phyloP scores from a whole-genome alignment of 2,329 filamentous ascomycete genomes.

The Coleophoma crateriformis region DNA sequence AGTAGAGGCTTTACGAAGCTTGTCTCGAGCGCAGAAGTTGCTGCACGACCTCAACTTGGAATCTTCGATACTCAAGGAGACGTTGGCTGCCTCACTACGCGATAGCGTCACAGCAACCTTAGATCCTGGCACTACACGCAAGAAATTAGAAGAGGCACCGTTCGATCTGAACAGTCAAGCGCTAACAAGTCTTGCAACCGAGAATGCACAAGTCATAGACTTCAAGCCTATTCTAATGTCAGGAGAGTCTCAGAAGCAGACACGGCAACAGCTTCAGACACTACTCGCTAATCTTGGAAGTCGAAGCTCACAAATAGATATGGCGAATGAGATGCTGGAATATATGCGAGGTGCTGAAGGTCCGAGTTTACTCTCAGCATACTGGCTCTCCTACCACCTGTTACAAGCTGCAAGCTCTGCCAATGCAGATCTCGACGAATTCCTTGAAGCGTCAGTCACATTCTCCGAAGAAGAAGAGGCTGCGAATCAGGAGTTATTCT shows the following conservation, averaged over 20 bases:
- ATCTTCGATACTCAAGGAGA: constrained; percentile 61
- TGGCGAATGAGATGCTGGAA: constrained; percentile 62
- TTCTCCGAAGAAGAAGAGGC: constrained; percentile 34
- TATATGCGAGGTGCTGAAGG: constrained; percentile 53
- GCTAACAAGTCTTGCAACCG: constrained; percentile 16
- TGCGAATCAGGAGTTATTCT: constrained; percentile 53
- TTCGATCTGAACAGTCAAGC: constrained; percentile 24
- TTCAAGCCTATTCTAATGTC: constrained; percentile 60
- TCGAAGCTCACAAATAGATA: constrained; percentile 50
- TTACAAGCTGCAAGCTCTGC: constrained; percentile 51
- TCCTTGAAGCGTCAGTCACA: constrained; percentile 51
- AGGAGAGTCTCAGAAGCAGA: constrained; percentile 61
- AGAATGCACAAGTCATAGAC: constrained; percentile 9
- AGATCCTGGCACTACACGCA: constrained; percentile 10
- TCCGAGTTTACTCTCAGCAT: constrained; percentile 59
- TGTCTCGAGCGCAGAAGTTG: constrained; percentile 68
- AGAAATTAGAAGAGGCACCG: constrained; percentile 16
- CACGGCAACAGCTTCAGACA: constrained; percentile 49
- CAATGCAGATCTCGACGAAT: constrained; percentile 54
- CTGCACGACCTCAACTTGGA: constrained; percentile 58
- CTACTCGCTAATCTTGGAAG: constrained; percentile 52
- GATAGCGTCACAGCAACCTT: constrained; percentile 57
- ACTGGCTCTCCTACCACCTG: constrained; percentile 76
- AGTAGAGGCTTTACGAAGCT: constrained; percentile 63
- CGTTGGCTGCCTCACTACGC: constrained; percentile 62